A percentile compares a stretch with the other conserved stretches of the same genome.
These are phyloP conservation scores for Hemileccinum rubropunctum DNA, from an alignment of 768 basidiomycete species.

Conservation along the genomic window DNA sequence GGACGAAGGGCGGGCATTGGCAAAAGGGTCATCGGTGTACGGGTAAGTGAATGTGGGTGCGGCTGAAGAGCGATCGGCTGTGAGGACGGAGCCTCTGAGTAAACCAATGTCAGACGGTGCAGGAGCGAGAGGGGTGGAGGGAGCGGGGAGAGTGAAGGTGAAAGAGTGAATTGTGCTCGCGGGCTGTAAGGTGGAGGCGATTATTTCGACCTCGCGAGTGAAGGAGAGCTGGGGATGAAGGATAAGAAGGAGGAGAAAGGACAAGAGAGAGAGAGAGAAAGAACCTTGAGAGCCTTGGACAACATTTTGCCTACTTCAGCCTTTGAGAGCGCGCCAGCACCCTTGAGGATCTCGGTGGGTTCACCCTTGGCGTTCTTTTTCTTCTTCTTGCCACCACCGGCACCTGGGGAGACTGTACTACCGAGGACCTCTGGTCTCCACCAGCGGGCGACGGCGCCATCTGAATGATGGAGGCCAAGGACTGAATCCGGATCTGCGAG, in stretches of 20 bases:
- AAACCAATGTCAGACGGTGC: constrained; percentile 58
- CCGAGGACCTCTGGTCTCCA: constrained; percentile 92
- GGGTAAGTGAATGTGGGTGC: constrained; percentile 68
- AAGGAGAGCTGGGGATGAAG: constrained; percentile 66
- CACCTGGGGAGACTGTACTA: constrained; percentile 81
- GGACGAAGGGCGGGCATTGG: constrained; percentile 66
- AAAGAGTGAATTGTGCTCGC: constrained; percentile 92
- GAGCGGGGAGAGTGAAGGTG: constrained; percentile 80
- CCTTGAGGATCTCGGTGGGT: constrained; percentile 56
- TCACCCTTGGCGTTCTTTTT: constrained; percentile 60
- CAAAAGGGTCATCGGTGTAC: constrained; percentile 73
- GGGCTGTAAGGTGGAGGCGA: constrained; percentile 92
- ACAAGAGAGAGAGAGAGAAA: neutral
- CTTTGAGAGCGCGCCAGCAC: constrained; percentile 77
- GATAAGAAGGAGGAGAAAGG: neutral
- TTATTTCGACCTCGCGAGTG: constrained; percentile 88
- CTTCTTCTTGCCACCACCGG: constrained; percentile 76
- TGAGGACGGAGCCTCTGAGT: constrained; percentile 72
- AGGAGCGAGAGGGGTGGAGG: constrained; percentile 72
- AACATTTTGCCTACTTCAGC: constrained; percentile 89
- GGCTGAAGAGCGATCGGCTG: constrained; percentile 62
- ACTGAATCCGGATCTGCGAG: constrained; percentile 83
- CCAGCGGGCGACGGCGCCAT: constrained; percentile 84
- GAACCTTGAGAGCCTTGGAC: constrained; percentile 85
- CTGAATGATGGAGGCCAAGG: constrained; percentile 75